These are phyloP conservation scores for Truncatella angustata DNA, from an alignment of 2,329 filamentous ascomycete species.

Conservation along the genomic window DNA sequence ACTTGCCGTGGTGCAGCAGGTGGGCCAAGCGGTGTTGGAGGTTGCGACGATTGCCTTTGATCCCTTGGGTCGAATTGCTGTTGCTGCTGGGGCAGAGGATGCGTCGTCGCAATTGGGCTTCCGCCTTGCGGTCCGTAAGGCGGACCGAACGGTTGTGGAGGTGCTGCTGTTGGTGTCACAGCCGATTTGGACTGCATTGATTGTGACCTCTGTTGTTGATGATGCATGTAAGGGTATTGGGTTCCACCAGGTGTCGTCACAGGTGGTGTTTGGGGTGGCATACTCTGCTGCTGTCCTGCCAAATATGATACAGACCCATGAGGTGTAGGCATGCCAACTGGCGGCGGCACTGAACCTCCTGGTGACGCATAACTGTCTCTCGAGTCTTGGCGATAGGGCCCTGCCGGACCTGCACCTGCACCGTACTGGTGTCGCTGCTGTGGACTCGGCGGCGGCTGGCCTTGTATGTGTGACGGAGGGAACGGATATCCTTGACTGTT, in stretches of 20 bases:
- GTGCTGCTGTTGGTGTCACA: conserved; percentile 62
- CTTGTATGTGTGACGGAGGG: conserved; percentile 33
- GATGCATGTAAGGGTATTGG: conserved; percentile 33
- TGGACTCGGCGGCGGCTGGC: conserved; percentile 46
- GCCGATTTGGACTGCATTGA: conserved; percentile 59
- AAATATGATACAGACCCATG: conserved; percentile 35
- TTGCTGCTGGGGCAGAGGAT: conserved; percentile 27
- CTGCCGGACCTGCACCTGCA: no score
- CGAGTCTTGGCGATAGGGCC: conserved; percentile 36
- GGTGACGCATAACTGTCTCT: conserved; percentile 46
- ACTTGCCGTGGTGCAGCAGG: conserved; percentile 43
- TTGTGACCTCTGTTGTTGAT: conserved; percentile 47
- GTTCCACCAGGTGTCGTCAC: conserved; percentile 40
- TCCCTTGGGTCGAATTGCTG: conserved; percentile 26
- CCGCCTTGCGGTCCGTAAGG: conserved; percentile 44
- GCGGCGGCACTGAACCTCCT: conserved; percentile 25
- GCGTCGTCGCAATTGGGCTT: conserved; percentile 49
- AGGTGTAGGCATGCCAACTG: conserved; percentile 31
- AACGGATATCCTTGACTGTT: conserved; percentile 49
- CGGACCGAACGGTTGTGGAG: conserved; percentile 47
- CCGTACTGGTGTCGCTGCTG: conserved; percentile 52
- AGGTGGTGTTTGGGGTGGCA: conserved; percentile 52
- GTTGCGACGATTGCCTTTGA: conserved; percentile 52
- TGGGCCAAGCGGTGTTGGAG: conserved; percentile 51
- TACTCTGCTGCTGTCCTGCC: conserved; percentile 35